Conservation (phyloP, 2,329 filamentous ascomycete genomes). For the Mycosphaerella sp. region DNA sequence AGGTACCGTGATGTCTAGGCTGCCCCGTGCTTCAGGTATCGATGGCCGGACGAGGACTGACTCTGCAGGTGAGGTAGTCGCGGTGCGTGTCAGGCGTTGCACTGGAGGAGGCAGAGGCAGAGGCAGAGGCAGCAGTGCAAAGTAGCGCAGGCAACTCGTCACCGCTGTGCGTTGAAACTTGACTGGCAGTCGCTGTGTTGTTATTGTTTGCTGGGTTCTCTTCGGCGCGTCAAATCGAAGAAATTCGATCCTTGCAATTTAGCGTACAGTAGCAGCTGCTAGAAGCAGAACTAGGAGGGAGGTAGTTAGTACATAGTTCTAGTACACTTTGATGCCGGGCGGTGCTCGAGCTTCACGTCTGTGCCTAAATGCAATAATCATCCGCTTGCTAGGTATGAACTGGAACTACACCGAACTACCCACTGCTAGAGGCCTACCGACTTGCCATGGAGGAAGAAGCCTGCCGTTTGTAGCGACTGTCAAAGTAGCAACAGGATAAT, state of each 20-base stretch:
- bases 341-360: conserved; percentile 1
- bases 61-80: neutral
- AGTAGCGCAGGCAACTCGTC: too few species aligned
- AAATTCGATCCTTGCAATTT: neutral
- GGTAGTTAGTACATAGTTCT: too few species aligned
- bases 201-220: conserved; percentile 7
- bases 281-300: too few species aligned
- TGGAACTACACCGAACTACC: too few species aligned
- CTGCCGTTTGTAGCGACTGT: too few species aligned
- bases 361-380: neutral
- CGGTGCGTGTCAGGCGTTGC: conserved; percentile 1
- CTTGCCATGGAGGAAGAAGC: too few species aligned
- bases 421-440: too few species aligned
- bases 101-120: neutral
- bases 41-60: neutral
- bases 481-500: too few species aligned
- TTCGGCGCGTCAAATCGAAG: neutral
- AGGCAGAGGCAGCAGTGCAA: too few species aligned
- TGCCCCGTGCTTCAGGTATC: neutral
- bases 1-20: neutral
- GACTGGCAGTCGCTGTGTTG: neutral
- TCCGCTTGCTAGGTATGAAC: too few species aligned
- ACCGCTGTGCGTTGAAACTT: neutral
- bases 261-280: neutral
- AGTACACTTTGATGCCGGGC: too few species aligned